Evolutionary conservation across 1,139 yeast genomes (phyloP).

Genomic region (Geotrichum fermentans): DNA sequence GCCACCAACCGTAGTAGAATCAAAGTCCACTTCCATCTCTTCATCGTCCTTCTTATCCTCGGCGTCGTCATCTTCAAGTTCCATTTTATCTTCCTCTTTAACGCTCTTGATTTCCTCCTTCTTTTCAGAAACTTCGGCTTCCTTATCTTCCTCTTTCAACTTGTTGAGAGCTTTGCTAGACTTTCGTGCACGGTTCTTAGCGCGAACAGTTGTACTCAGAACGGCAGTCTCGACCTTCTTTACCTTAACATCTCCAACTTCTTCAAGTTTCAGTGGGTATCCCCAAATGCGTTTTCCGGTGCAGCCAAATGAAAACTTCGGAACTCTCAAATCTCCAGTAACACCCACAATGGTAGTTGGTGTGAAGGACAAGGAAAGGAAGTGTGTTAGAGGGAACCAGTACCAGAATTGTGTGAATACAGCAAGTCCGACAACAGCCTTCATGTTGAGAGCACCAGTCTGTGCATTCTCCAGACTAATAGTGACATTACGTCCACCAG

Average conservation of each 20-base stretch:
- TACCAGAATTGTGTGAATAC: conserved; percentile 94
- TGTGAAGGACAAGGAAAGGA: conserved; percentile 82
- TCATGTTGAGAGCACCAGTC: conserved; percentile 83
- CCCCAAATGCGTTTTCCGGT: conserved; percentile 77
- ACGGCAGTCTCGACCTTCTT: conserved; percentile 93
- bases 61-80: conserved; percentile 32
- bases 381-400: conserved; percentile 97
- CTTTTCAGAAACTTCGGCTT: conserved; percentile 32
- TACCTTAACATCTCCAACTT: conserved; percentile 72
- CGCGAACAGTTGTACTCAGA: conserved; percentile 85
- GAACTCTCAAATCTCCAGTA: conserved; percentile 78
- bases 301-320: conserved; percentile 75
- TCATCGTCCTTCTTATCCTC: conserved; percentile 21
- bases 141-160: conserved; percentile 48
- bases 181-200: conserved; percentile 86
- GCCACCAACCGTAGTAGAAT: conserved; percentile 1
- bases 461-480: conserved; percentile 85
- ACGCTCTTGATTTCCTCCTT: conserved; percentile 28
- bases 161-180: conserved; percentile 34
- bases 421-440: conserved; percentile 87
- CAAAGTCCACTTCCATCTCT: conserved; percentile 23
- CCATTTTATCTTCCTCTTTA: conserved; percentile 28
- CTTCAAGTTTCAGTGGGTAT: conserved; percentile 87
- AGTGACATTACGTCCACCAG: conserved; percentile 98
- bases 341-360: conserved; percentile 92